phyloP scores from a whole-genome alignment of 2,329 filamentous ascomycete genomes.

The Cytospora leucostoma region DNA sequence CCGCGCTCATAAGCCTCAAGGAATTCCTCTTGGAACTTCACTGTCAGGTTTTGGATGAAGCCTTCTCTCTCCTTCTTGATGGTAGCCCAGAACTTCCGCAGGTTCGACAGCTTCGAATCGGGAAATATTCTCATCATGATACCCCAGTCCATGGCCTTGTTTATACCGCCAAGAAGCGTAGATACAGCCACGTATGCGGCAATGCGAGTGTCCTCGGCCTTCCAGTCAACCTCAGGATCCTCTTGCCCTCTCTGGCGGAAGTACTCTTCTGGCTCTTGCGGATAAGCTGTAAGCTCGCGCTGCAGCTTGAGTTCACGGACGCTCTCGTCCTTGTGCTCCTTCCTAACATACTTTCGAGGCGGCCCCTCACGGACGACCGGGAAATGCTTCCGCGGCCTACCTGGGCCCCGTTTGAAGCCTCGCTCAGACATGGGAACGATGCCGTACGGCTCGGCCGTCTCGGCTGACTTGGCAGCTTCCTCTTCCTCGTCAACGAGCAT shows the following conservation, averaged over 20 bases:
- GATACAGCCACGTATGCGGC: conserved; percentile 60
- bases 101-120: conserved; percentile 49
- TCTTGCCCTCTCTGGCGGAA: conserved; percentile 36
- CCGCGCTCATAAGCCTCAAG: conserved; percentile 65
- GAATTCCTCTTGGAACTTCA: conserved; percentile 66
- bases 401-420: conserved; percentile 16
- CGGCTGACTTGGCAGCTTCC: conserved; percentile 28
- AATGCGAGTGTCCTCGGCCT: conserved; percentile 49
- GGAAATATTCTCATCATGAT: conserved; percentile 59
- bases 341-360: conserved; percentile 26
- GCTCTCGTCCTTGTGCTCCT: conserved; percentile 22
- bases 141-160: conserved; percentile 62
- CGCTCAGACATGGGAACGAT: conserved; percentile 15
- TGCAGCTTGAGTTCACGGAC: conserved; percentile 35
- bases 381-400: conserved; percentile 17
- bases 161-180: conserved; percentile 60
- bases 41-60: conserved; percentile 58
- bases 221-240: conserved; percentile 42
- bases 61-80: conserved; percentile 53
- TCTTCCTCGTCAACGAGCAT: conserved; percentile 39
- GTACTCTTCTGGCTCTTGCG: conserved; percentile 38
- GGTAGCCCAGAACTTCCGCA: conserved; percentile 58
- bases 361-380: conserved; percentile 8
- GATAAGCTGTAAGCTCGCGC: conserved; percentile 39
- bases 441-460: conserved; percentile 28